A percentile compares a stretch with the other conserved stretches of the same genome.
These are phyloP conservation scores for Trebouxia sp. DNA, from an alignment of 139 green algal species.

Conservation along the genomic window DNA sequence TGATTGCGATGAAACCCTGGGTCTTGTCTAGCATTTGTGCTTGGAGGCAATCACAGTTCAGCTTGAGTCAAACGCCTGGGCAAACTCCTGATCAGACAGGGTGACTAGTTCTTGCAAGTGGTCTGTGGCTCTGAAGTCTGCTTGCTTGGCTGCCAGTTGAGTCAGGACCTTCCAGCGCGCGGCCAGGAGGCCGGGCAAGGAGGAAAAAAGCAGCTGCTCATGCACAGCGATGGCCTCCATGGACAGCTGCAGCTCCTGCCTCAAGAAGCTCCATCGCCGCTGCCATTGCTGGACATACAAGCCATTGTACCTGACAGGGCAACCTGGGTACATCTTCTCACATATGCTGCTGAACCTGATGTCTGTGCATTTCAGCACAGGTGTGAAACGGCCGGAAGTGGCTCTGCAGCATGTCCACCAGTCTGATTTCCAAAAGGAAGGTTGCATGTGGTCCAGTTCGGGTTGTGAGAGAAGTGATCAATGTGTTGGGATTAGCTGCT, in stretches of 20 bases:
- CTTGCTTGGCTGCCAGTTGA: background rate
- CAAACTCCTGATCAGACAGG: background rate
- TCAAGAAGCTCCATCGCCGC: background rate
- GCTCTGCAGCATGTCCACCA: background rate
- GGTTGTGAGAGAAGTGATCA: background rate
- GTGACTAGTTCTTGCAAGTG: background rate
- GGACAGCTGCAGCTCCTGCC: background rate
- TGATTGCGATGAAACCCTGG: too few species aligned
- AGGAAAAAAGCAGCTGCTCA: background rate
- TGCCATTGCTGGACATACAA: background rate
- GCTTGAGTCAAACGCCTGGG: too few species aligned
- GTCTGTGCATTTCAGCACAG: too few species aligned
- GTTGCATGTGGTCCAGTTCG: background rate
- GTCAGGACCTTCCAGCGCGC: background rate
- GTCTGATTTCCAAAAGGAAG: background rate
- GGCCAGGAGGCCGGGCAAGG: background rate
- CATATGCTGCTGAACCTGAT: too few species aligned
- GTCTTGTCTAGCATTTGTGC: too few species aligned
- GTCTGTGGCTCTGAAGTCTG: background rate
- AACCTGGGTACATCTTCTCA: background rate
- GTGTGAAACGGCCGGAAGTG: background rate
- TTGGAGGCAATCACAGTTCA: too few species aligned
- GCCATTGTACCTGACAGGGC: too few species aligned
- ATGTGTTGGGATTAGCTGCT: background rate
- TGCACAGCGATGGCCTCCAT: background rate